Conservation (phyloP, 306 rosid genomes). For the Geum urbanum region DNA sequence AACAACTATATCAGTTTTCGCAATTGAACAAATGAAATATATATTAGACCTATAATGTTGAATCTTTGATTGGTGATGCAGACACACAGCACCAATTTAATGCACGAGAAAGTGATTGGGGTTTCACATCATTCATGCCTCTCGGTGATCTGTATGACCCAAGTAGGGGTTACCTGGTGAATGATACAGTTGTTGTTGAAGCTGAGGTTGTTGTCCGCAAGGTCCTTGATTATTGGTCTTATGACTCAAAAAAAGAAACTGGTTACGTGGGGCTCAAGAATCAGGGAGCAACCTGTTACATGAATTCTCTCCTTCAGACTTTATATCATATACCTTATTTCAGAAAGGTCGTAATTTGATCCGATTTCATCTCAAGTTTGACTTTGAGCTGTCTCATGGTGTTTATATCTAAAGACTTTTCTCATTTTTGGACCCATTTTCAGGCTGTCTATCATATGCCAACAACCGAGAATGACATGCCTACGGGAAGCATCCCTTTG, state of each 20-base stretch:
- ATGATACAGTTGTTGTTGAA: slow-evolving; percentile 66
- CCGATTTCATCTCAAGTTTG: too few relatives aligned
- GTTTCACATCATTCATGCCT: slow-evolving; percentile 90
- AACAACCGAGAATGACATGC: slow-evolving; percentile 86
- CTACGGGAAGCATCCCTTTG: slow-evolving; percentile 82
- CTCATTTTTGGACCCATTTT: slow-evolving; percentile 8
- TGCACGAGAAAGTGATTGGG: slow-evolving; percentile 94
- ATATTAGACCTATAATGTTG: background rate
- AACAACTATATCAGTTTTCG: background rate
- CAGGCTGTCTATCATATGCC: slow-evolving; percentile 98
- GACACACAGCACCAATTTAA: slow-evolving; percentile 91
- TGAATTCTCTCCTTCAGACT: slow-evolving; percentile 89
- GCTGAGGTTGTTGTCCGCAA: slow-evolving; percentile 84
- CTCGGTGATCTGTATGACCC: slow-evolving; percentile 83
- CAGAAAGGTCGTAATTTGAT: slow-evolving; percentile 49
- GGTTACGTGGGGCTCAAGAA: slow-evolving; percentile 90
- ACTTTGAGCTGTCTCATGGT: too few relatives aligned
- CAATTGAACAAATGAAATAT: background rate
- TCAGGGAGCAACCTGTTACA: slow-evolving; percentile 93
- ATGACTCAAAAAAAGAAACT: slow-evolving; percentile 86
- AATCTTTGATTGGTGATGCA: slow-evolving; percentile 31
- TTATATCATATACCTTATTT: slow-evolving; percentile 81
- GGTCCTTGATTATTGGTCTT: slow-evolving; percentile 81
- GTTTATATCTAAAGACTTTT: too few relatives aligned
- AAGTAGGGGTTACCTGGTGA: slow-evolving; percentile 68